Conservation (phyloP, 169 alveolate species). For the Babesia gibsoni region DNA sequence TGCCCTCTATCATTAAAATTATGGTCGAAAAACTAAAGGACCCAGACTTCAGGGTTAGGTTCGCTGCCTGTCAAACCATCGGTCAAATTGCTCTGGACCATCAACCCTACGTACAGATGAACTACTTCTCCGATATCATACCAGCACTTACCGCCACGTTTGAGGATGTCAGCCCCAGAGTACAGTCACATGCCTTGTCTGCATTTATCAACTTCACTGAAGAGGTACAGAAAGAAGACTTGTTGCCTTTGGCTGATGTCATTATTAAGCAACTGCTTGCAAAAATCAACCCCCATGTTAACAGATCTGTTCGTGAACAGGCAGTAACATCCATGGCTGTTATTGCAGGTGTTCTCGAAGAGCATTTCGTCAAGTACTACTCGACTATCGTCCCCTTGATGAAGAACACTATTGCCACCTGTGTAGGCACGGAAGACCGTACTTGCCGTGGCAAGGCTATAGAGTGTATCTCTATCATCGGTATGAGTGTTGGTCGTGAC, state of each 20-base stretch:
- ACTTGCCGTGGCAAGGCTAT: conserved; percentile 87
- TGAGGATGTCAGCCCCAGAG: conserved; percentile 82
- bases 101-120: conserved; percentile 85
- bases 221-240: conserved; percentile 80
- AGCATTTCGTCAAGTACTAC: conserved; percentile 81
- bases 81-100: conserved; percentile 90
- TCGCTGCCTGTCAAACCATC: conserved; percentile 89
- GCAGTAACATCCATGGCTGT: conserved; percentile 89
- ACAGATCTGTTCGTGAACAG: conserved; percentile 81
- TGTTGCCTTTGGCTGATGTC: conserved; percentile 78
- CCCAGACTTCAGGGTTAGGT: conserved; percentile 85
- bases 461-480: conserved; percentile 87
- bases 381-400: conserved; percentile 82
- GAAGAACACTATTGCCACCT: conserved; percentile 76
- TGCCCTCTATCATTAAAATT: conserved; percentile 76
- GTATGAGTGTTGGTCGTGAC: conserved; percentile 80
- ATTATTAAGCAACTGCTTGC: conserved; percentile 78
- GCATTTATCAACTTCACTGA: conserved; percentile 89
- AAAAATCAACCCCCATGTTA: conserved; percentile 66
- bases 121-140: conserved; percentile 66
- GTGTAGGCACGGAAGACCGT: conserved; percentile 76
- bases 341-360: conserved; percentile 88
- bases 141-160: conserved; percentile 80
- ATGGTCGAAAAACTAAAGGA: conserved; percentile 78
- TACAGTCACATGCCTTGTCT: conserved; percentile 88